Evolutionary conservation across 2,329 filamentous ascomycete species (phyloP), one percentile per base, ranked within the genome.

Genomic region (Drechslerella coelobrocha): DNA sequence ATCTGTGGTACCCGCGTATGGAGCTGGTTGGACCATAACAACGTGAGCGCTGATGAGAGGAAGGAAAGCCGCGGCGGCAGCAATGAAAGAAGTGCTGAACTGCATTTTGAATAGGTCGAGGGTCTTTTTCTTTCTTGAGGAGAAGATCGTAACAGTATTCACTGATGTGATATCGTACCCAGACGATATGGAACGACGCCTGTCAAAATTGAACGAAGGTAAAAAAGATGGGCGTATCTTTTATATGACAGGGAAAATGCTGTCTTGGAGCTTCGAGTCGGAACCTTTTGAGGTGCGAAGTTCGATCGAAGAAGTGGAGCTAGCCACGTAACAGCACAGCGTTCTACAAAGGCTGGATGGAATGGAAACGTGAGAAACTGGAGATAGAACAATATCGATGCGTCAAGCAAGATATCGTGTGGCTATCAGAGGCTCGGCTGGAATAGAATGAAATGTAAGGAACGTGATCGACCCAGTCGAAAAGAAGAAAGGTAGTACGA

Each of bases 21-120:
- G 91, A 2, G 81, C 77, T 0, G 94, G 93, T 7, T 81, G 82
- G 56, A 76, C 80, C 83, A 97, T 88, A 41, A 84, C 81, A 83
- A 97, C 89, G 79, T 97, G 94, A 45, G 89, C 91, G 53, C 85
- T 84, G 75, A 83, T 85, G 60, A 84, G 75, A 71, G 85, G 83
- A 76, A 92, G 78, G 77, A 78, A 76, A 45, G 82, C 78, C 34
- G 85, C 83, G 68, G 84, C 74, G 74, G 82, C 81, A 76, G 84
- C 78, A 72, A 85, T 76, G 74, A 82, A 78, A 75, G 81, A 77
- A 76, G 85, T 85, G 76, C 79, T 85, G 80, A 82, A 80, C 78
- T 80, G 80, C 76, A 79, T 84, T 75, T 76, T 78, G 59, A 31
- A 31, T n/a, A 45, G 21, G 14, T 21, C 12, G 37, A 27, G 31